Conservation (phyloP, 306 rosid species). For the Casuarina glauca region DNA sequence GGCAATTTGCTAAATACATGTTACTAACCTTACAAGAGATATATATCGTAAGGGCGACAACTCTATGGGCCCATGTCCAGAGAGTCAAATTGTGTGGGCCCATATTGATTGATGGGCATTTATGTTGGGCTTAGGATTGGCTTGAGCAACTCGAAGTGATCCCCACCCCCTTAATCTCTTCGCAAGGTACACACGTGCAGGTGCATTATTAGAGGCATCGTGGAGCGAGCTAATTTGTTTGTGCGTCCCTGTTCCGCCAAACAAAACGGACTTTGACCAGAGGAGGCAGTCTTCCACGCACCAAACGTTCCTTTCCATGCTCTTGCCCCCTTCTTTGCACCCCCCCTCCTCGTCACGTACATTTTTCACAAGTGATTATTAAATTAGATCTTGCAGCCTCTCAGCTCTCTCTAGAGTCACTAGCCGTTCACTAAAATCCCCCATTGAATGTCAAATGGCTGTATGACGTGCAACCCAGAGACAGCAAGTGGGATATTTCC, state of each 20-base stretch:
- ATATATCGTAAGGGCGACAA: too few relatives aligned
- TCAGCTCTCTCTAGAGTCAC: background rate
- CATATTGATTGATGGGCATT: background rate
- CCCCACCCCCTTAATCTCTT: background rate
- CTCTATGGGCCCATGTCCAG: too few relatives aligned
- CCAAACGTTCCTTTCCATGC: constrained; percentile 4
- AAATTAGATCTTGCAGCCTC: background rate
- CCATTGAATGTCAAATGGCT: too few relatives aligned
- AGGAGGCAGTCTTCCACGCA: constrained; percentile 24
- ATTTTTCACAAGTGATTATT: background rate
- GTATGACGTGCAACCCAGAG: too few relatives aligned
- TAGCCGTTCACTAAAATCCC: background rate
- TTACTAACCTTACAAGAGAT: too few relatives aligned
- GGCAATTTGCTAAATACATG: too few relatives aligned
- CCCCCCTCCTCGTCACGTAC: background rate
- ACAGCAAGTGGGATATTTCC: too few relatives aligned
- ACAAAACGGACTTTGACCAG: constrained; percentile 17
- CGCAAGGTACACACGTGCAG: constrained; percentile 24
- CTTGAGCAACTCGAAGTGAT: too few relatives aligned
- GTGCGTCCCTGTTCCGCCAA: background rate
- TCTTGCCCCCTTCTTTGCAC: background rate
- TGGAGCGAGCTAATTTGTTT: background rate
- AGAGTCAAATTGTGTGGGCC: background rate
- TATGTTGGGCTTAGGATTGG: background rate
- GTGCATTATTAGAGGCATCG: constrained; percentile 27